Conservation (phyloP, 2,329 filamentous ascomycete genomes). For the Coniochaeta pulveracea region DNA sequence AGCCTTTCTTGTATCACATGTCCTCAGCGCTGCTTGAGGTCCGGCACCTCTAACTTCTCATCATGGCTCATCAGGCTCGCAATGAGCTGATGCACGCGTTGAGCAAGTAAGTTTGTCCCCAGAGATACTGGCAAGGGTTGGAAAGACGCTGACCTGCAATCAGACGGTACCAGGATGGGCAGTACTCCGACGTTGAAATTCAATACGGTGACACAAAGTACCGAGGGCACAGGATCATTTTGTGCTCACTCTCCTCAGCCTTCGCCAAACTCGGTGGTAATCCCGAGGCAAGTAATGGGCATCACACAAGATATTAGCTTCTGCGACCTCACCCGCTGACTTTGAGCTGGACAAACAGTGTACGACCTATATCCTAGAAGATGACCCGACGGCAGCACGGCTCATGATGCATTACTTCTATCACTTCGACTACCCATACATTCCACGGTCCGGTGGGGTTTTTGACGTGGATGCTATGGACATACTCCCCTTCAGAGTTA, state of each 20-base stretch:
- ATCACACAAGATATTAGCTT: no score
- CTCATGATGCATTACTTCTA: slow-evolving; percentile 11
- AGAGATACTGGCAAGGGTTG: not conserved
- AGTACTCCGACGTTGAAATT: slow-evolving; percentile 4
- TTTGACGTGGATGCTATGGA: no score
- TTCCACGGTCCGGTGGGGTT: no score
- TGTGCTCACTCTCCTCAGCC: slow-evolving; percentile 4
- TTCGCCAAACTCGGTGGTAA: not conserved
- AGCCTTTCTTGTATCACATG: not conserved
- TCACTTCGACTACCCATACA: slow-evolving; percentile 10
- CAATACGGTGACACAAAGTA: not conserved
- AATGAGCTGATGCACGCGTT: not conserved
- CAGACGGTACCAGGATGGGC: not conserved
- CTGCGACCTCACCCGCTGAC: no score
- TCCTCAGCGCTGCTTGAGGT: not conserved
- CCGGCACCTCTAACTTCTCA: no score
- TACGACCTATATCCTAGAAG: slow-evolving; percentile 6
- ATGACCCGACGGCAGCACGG: slow-evolving; percentile 8
- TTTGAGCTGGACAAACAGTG: not conserved
- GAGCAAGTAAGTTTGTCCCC: not conserved
- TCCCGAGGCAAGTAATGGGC: not conserved
- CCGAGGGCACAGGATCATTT: slow-evolving; percentile 3
- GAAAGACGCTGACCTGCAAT: not conserved
- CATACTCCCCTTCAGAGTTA: no score
- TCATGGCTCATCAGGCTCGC: no score